Evolutionary conservation across 495 filamentous ascomycete species (phyloP).

Genomic region (Trichoderma gamsii): DNA sequence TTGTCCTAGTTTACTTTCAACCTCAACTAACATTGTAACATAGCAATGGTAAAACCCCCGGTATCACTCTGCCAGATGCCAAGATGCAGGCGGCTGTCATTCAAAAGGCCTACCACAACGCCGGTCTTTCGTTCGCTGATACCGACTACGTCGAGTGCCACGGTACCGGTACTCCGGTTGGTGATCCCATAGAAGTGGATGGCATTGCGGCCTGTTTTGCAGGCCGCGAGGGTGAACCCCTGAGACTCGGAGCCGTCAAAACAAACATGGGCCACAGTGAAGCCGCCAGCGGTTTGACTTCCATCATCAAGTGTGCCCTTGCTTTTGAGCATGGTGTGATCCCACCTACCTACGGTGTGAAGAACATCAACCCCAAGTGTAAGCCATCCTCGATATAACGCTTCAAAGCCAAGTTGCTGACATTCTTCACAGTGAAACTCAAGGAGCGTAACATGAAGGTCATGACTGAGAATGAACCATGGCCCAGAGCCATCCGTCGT

Average conservation of each 20-base stretch:
- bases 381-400: conserved; percentile 6
- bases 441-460: conserved; percentile 26
- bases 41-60: conserved; percentile 35
- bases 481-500: conserved; percentile 17
- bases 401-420: not conserved
- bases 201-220: conserved; percentile 28
- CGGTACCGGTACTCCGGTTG: conserved; percentile 27
- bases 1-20: too few species aligned
- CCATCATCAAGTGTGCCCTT: conserved; percentile 46
- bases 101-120: conserved; percentile 31
- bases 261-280: conserved; percentile 50
- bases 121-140: conserved; percentile 28
- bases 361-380: conserved; percentile 41
- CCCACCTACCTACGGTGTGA: conserved; percentile 34
- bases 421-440: conserved; percentile 22
- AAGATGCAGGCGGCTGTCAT: conserved; percentile 43
- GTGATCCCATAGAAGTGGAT: conserved; percentile 46
- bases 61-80: conserved; percentile 42
- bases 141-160: conserved; percentile 22
- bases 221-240: conserved; percentile 8
- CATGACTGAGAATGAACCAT: conserved; percentile 16
- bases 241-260: conserved; percentile 33
- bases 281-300: conserved; percentile 42
- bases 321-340: conserved; percentile 45
- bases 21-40: conserved; percentile 41